Conservation (phyloP, 371 early-diverging fungal genomes). For the Mucor racemosus region DNA sequence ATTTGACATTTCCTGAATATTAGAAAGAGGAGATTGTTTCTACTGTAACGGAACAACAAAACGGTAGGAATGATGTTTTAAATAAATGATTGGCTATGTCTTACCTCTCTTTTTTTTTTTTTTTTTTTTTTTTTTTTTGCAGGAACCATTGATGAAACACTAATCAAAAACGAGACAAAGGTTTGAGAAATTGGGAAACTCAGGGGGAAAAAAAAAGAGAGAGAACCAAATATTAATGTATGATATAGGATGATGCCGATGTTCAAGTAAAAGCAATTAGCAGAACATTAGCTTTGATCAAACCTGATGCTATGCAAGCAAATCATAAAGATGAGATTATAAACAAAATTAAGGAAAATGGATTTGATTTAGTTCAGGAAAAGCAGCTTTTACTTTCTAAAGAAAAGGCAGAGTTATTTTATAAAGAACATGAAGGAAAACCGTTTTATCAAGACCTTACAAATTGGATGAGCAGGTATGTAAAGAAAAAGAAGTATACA, state of each 20-base stretch:
- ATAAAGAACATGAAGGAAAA: conserved; percentile 72
- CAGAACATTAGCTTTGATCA: conserved; percentile 40
- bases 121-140: conserved; percentile 6
- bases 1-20: background rate
- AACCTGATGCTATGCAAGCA: conserved; percentile 41
- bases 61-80: background rate
- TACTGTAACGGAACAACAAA: background rate
- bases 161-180: background rate
- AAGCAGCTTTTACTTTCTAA: conserved; percentile 57
- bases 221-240: background rate
- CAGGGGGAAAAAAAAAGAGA: background rate
- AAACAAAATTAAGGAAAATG: conserved; percentile 53
- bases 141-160: conserved; percentile 13
- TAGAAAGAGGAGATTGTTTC: background rate
- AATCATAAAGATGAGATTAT: conserved; percentile 63
- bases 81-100: conserved; percentile 13
- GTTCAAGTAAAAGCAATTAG: background rate
- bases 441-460: conserved; percentile 72
- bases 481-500: background rate
- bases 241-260: background rate
- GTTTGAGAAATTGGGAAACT: background rate
- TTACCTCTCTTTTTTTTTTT: background rate
- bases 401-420: conserved; percentile 66
- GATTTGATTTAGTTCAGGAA: conserved; percentile 65
- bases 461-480: conserved; percentile 73